Base-by-base conservation (phyloP, 768 basidiomycete species). In the Pleurotus cornucopiae region DNA sequence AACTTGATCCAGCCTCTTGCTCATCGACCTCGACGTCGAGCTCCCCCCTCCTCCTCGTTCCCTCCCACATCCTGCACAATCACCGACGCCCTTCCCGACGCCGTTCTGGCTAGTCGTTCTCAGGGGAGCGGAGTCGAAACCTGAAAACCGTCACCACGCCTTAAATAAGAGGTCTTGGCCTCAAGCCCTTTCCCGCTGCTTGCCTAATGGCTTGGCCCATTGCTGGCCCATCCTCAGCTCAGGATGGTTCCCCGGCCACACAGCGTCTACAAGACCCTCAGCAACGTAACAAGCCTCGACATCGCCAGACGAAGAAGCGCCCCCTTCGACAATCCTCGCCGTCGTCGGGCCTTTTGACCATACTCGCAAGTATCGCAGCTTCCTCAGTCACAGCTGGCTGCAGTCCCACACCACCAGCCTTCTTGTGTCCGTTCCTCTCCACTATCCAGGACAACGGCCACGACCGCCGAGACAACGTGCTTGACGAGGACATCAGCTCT, bases 191-290 rank as follows among this genome's bases (percentile, higher is more conserved):
- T 67, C 67, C 64, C 65, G 60, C 63, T 68, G 65, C 64, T 70
- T 66, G 66, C 62, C 68, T 69, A 62, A 79, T 81, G 78, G 80
- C 81, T 79, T 81, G 80, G 80, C 77, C 76, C 72, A 74, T 73
- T 59, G 64, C 70, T 70, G 64, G 66, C 67, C 63, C 67, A 58
- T 63, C 62, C 45, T 59, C 69, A 54, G 60, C 63, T 62, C 55
- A 55, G 59, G 49, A 63, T 61, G 55, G 60, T 49, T 61, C 34
- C 11, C 26, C 51, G 63, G 46, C 54, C 41, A 46, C 21, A 55
- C 43, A 14, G 7, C 54, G n/a, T 45, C 41, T 25, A 16, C 54
- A 45, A 26, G 43, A 38, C 43, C 21, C 26, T 46, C 41, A 30
- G 25, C 54, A 46, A 12, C 46, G 23, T 12, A 44, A 45, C 14